Base-by-base conservation (phyloP, 345 rosid genomes). In the Pistacia integerrima region DNA sequence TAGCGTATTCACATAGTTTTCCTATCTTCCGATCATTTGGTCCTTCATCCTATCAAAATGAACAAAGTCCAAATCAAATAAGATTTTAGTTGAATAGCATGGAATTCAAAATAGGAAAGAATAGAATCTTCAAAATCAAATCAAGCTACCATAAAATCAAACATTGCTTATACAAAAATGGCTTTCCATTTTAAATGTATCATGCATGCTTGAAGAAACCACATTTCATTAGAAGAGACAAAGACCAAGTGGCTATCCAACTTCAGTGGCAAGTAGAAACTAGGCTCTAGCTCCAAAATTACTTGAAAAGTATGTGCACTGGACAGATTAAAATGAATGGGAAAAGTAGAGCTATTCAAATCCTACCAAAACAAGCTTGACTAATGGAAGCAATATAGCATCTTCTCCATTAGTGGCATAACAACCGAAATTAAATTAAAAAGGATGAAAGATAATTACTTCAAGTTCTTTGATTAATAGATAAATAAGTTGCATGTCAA, bases 1-100 rank as follows among this genome's bases (percentile, higher is more conserved):
- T 84, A 78, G 94, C 98, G 83, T 97, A 97, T 79, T 97, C 98
- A 82, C 99, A 97, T 36, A 97, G 88, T 84, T 92, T 97, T 73
- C 90, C 93, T 25, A 97, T 94, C 85, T 86, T 94, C 76, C 98
- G 83, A 64, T 94, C 99, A 85, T 92, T 94, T 49, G 92, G 94
- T 71, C 88, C 98, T 82, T 94, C 97, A 18, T 87, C 97, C 98
- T 97, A 83, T 76, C 81, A 86, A 69, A 75, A 67, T 74, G 11
- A 67, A n/a, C 35, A 81, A 72, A 30, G 9, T 72, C 64, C n/a
- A 75, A 64, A 17, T 68, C 57, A 54, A 5, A 57, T 68, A 56
- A 46, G 25, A 54, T 54, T 52, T 67, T 16, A 61, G 30, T 16
- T 16, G 22, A 33, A 49, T 59, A 79, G 28, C 35, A 75, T 22